These are phyloP conservation scores for Oldenlandia corymbosa DNA, from an alignment of 257 asterid species.

Conservation along the genomic window DNA sequence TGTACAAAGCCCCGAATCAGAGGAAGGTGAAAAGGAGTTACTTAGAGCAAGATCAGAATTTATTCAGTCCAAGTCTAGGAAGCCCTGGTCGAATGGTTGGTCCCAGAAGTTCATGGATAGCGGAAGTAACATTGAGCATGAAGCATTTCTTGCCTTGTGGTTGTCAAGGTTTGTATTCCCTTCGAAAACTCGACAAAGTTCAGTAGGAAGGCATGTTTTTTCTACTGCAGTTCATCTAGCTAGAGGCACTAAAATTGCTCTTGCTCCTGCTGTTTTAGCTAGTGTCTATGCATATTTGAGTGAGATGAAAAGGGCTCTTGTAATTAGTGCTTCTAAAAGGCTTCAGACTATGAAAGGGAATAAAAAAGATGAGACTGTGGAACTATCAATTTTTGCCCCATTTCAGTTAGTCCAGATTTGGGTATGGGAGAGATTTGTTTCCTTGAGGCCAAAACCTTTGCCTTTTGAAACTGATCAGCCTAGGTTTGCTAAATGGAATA, in stretches of 20 bases:
- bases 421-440: conserved; percentile 43
- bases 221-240: conserved; percentile 29
- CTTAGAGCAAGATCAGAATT: too few relatives aligned
- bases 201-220: conserved; percentile 14
- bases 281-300: conserved; percentile 35
- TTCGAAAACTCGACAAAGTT: conserved; percentile 13
- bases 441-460: conserved; percentile 27
- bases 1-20: too few relatives aligned
- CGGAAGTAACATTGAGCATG: conserved; percentile 24
- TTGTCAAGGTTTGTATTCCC: conserved; percentile 38
- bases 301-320: conserved; percentile 20
- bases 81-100: too few relatives aligned
- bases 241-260: conserved; percentile 31
- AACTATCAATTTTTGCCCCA: conserved; percentile 24
- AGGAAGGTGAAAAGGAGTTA: too few relatives aligned
- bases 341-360: too few relatives aligned
- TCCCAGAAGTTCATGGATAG: conserved; percentile 16
- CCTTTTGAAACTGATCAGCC: conserved; percentile 4
- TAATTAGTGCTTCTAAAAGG: too few relatives aligned
- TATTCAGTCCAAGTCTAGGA: too few relatives aligned
- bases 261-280: conserved; percentile 39
- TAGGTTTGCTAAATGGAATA: conserved; percentile 31
- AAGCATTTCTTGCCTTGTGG: conserved; percentile 41
- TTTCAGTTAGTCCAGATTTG: conserved; percentile 36
- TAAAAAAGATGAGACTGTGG: conserved; percentile 11